Conservation (phyloP, 768 basidiomycete genomes). For the Chlorophyllum brunneum region DNA sequence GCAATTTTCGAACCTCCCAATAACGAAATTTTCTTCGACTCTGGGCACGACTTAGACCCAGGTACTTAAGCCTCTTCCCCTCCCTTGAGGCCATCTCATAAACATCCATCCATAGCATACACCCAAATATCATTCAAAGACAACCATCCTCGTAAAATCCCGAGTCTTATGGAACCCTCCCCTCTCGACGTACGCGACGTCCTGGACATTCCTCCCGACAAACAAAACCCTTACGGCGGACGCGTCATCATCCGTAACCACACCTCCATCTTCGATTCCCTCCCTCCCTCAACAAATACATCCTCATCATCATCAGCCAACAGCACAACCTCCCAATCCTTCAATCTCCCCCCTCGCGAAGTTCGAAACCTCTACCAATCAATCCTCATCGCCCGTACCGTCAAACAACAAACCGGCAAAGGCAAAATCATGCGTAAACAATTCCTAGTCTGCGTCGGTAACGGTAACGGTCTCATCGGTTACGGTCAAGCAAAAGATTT, state of each 20-base stretch:
- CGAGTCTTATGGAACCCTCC: constrained; percentile 60
- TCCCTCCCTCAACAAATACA: constrained; percentile 7
- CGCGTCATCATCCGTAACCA: constrained; percentile 68
- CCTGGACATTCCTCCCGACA: constrained; percentile 47
- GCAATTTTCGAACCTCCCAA: background rate
- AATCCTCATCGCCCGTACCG: constrained; percentile 48
- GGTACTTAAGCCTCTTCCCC: background rate
- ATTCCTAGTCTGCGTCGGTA: constrained; percentile 69
- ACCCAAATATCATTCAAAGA: too few relatives aligned
- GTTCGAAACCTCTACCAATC: constrained; percentile 33
- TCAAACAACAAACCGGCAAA: constrained; percentile 90
- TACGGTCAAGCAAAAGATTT: constrained; percentile 77
- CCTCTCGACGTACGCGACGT: constrained; percentile 59
- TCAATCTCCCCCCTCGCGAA: constrained; percentile 21
- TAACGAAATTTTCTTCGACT: too few relatives aligned
- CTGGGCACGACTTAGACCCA: background rate
- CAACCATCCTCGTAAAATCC: background rate
- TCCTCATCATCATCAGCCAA: constrained; percentile 16
- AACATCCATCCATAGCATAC: background rate
- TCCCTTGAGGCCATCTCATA: background rate
- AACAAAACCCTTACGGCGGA: constrained; percentile 52
- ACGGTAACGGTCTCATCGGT: constrained; percentile 82
- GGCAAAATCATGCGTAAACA: constrained; percentile 74
- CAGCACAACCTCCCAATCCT: constrained; percentile 11
- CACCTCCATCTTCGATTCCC: constrained; percentile 55